Conservation (phyloP, 2,329 filamentous ascomycete genomes). For the Colletotrichum eremochloae region DNA sequence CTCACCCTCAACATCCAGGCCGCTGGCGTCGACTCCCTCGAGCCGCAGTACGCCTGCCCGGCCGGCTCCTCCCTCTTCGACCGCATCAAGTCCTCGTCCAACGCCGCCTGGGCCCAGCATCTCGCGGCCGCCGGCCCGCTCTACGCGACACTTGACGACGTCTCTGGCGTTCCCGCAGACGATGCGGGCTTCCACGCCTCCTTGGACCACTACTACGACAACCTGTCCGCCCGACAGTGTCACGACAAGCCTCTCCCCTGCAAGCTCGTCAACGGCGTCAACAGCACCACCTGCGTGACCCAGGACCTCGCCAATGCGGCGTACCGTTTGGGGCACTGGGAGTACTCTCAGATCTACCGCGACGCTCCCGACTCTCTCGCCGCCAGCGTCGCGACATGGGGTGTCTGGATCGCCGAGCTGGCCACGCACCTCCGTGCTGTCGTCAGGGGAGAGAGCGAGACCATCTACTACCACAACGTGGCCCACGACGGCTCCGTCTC, state of each 20-base stretch:
- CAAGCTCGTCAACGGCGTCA: slow-evolving; percentile 60
- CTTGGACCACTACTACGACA: slow-evolving; percentile 89
- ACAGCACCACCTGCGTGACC: slow-evolving; percentile 70
- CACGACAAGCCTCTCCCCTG: slow-evolving; percentile 81
- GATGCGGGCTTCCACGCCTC: slow-evolving; percentile 76
- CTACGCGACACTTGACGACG: slow-evolving; percentile 71
- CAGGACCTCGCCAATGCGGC: slow-evolving; percentile 75
- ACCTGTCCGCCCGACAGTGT: slow-evolving; percentile 83
- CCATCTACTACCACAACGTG: slow-evolving; percentile 79
- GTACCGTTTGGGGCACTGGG: slow-evolving; percentile 83
- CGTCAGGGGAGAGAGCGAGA: slow-evolving; percentile 54
- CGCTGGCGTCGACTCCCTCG: slow-evolving; percentile 75
- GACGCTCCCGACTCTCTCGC: slow-evolving; percentile 72
- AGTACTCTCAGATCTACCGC: slow-evolving; percentile 84
- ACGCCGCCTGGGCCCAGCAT: slow-evolving; percentile 73
- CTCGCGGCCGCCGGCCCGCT: slow-evolving; percentile 68
- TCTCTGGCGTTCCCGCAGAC: slow-evolving; percentile 73
- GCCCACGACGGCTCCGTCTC: slow-evolving; percentile 84
- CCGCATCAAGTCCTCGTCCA: slow-evolving; percentile 58
- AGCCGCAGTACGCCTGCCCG: slow-evolving; percentile 78
- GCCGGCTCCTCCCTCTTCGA: slow-evolving; percentile 59
- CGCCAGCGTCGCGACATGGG: slow-evolving; percentile 72
- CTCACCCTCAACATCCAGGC: slow-evolving; percentile 61
- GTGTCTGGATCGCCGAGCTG: slow-evolving; percentile 82
- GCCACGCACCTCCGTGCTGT: slow-evolving; percentile 72